phyloP scores from a whole-genome alignment of 768 basidiomycete genomes.

The Rubroboletus satanas region DNA sequence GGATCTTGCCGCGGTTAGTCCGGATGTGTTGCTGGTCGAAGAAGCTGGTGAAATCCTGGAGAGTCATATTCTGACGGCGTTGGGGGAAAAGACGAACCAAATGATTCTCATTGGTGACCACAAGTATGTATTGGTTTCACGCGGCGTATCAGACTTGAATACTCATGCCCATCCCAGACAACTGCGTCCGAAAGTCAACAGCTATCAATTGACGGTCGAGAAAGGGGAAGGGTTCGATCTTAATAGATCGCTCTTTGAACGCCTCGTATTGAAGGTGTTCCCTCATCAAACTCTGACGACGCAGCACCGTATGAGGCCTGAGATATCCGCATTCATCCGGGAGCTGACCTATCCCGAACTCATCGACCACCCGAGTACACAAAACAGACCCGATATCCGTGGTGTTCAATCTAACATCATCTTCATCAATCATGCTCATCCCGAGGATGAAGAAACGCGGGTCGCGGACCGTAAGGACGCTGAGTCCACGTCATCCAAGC shows the following conservation, averaged over 20 bases:
- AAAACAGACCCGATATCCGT: constrained; percentile 45
- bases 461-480: constrained; percentile 46
- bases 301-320: constrained; percentile 74
- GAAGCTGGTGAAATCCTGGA: constrained; percentile 75
- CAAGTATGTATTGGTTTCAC: constrained; percentile 40
- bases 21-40: constrained; percentile 60
- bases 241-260: constrained; percentile 66
- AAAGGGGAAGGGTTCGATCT: constrained; percentile 68
- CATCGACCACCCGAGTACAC: constrained; percentile 50
- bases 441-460: constrained; percentile 47
- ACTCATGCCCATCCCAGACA: constrained; percentile 41
- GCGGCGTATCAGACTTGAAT: not conserved
- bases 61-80: constrained; percentile 60
- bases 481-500: constrained; percentile 53
- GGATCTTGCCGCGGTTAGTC: constrained; percentile 43
- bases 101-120: constrained; percentile 72
- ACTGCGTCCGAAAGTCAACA: constrained; percentile 69
- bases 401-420: constrained; percentile 59
- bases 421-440: constrained; percentile 55
- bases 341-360: constrained; percentile 66
- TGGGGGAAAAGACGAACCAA: constrained; percentile 47
- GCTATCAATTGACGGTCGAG: constrained; percentile 61
- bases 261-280: constrained; percentile 57
- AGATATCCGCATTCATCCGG: constrained; percentile 64
- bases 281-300: constrained; percentile 53